Percentiles rank a stretch among this genome's conserved stretches.
These are phyloP conservation scores for Diaporthe sp. DNA, from an alignment of 2,329 filamentous ascomycete species.

Conservation along the genomic window DNA sequence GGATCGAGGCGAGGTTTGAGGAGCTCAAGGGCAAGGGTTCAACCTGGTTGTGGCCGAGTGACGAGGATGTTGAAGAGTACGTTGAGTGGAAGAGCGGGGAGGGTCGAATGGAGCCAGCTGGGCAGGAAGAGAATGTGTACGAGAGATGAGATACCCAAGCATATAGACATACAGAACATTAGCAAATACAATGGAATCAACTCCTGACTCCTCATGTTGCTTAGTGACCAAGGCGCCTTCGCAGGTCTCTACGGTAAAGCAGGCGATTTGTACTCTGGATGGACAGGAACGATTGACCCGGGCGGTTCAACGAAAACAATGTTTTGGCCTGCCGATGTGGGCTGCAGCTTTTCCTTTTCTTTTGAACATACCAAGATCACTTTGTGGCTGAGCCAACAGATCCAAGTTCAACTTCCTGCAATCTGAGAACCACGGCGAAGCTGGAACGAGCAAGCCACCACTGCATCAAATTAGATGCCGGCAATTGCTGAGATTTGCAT, in stretches of 20 bases:
- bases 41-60: slow-evolving; percentile 56
- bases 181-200: not conserved
- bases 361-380: not conserved
- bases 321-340: not conserved
- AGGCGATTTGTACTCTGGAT: too few relatives aligned
- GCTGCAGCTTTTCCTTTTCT: not conserved
- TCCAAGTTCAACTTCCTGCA: not conserved
- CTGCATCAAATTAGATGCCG: not conserved
- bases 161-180: not conserved
- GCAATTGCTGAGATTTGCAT: not conserved
- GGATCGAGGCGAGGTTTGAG: slow-evolving; percentile 49
- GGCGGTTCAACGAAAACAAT: not conserved
- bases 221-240: not conserved
- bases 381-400: too few relatives aligned
- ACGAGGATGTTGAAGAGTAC: slow-evolving; percentile 53
- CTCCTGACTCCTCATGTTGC: not conserved
- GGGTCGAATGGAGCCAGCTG: not conserved
- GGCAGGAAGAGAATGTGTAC: not conserved
- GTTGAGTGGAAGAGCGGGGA: slow-evolving; percentile 36
- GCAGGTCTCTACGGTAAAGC: too few relatives aligned
- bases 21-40: slow-evolving; percentile 47
- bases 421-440: not conserved
- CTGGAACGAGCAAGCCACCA: not conserved
- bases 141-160: not conserved
- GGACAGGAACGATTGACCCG: not conserved